Evolutionary conservation across 768 basidiomycete species (phyloP).

Genomic region (Lactarius indigo): DNA sequence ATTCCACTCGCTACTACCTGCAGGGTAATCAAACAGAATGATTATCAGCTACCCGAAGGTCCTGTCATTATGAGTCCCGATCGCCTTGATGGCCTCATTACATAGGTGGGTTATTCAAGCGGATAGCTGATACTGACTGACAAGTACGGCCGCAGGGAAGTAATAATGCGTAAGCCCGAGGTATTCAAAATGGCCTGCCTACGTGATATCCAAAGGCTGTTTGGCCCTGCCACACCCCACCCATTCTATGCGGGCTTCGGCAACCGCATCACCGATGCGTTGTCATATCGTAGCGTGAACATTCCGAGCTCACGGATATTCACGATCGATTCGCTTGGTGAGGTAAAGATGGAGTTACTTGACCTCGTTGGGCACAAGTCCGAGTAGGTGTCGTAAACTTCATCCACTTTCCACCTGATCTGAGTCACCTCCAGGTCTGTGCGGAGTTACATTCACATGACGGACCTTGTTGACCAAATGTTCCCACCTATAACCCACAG

Average conservation of each 20-base stretch:
- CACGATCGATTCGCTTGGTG: constrained; percentile 91
- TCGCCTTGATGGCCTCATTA: constrained; percentile 87
- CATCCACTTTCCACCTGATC: not conserved
- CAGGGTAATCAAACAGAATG: constrained; percentile 93
- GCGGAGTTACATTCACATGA: constrained; percentile 93
- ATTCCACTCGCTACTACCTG: constrained; percentile 92
- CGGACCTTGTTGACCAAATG: constrained; percentile 99
- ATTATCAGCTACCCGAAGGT: constrained; percentile 95
- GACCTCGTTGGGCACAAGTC: constrained; percentile 97
- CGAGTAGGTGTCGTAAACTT: constrained; percentile 51
- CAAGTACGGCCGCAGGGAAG: constrained; percentile 57
- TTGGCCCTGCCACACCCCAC: constrained; percentile 64
- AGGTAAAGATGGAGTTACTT: constrained; percentile 96
- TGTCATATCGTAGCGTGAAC: constrained; percentile 96
- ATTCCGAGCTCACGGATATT: constrained; percentile 93
- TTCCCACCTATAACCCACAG: constrained; percentile 92
- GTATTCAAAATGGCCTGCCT: constrained; percentile 99
- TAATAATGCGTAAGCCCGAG: constrained; percentile 98
- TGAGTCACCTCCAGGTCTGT: constrained; percentile 11
- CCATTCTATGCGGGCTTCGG: constrained; percentile 98
- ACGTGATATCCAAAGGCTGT: constrained; percentile 88
- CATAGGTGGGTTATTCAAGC: constrained; percentile 61
- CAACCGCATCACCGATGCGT: constrained; percentile 95
- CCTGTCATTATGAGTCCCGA: constrained; percentile 99
- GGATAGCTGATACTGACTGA: constrained; percentile 26